Evolutionary conservation across 495 filamentous ascomycete species (phyloP).

Genomic region (Penicillium paradoxum): DNA sequence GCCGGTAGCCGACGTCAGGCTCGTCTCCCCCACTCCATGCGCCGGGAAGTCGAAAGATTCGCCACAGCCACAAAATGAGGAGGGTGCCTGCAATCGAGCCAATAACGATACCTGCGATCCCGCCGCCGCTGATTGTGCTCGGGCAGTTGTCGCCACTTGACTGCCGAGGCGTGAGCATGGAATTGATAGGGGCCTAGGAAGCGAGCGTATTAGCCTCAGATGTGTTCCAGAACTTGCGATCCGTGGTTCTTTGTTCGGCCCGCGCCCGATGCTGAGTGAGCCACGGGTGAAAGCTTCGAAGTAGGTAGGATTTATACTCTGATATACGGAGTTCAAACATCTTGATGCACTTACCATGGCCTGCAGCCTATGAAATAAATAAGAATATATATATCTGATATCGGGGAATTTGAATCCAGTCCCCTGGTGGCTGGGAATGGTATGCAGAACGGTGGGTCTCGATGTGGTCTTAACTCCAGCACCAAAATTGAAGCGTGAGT

Average conservation of each 20-base stretch:
- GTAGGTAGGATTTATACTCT: background rate
- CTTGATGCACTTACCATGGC: background rate
- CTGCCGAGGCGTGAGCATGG: constrained; percentile 21
- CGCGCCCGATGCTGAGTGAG: background rate
- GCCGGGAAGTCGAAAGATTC: constrained; percentile 21
- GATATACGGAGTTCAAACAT: background rate
- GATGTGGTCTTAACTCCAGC: background rate
- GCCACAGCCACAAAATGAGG: constrained; percentile 49
- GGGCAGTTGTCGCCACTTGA: constrained; percentile 23
- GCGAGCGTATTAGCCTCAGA: background rate
- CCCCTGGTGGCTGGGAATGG: background rate
- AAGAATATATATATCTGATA: background rate
- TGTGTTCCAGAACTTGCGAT: background rate
- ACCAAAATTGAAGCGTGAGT: background rate
- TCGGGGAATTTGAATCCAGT: background rate
- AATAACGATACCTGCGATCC: constrained; percentile 57
- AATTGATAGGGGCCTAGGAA: constrained; percentile 16
- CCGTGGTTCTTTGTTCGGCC: constrained; percentile 7
- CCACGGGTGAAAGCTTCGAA: background rate
- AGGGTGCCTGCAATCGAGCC: constrained; percentile 53
- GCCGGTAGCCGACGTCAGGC: constrained; percentile 25
- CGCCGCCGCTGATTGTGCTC: constrained; percentile 47
- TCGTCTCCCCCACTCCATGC: constrained; percentile 18
- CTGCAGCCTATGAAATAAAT: background rate
- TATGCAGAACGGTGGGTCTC: constrained; percentile 6